Percentiles rank a stretch among this genome's conserved stretches.
These are phyloP conservation scores for Trichoderma aggressivum DNA, from an alignment of 2,329 filamentous ascomycete genomes.

Conservation along the genomic window DNA sequence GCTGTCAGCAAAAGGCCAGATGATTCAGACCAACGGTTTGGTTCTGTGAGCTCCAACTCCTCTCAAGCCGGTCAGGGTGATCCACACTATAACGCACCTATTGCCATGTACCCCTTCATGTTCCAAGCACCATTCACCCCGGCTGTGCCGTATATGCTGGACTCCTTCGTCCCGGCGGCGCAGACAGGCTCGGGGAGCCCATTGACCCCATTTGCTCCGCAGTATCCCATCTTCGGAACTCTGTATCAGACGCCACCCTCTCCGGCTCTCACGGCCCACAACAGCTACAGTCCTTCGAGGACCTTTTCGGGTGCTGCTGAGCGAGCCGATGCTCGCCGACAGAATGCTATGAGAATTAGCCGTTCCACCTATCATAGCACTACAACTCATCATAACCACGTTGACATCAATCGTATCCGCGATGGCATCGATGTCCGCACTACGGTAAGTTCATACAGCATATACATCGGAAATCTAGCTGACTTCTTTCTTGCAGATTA, in stretches of 20 bases:
- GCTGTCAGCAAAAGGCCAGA: conserved; percentile 19
- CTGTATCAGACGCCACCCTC: conserved; percentile 34
- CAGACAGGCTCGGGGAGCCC: conserved; percentile 23
- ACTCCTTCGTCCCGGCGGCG: conserved; percentile 24
- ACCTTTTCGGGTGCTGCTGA: conserved; percentile 33
- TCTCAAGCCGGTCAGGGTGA: conserved; percentile 17
- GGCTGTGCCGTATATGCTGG: conserved; percentile 30
- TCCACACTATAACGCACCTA: conserved; percentile 25
- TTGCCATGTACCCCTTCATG: conserved; percentile 35
- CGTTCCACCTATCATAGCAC: conserved; percentile 47
- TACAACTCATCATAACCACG: conserved; percentile 57
- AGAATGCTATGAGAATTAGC: conserved; percentile 46
- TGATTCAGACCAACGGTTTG: conserved; percentile 16
- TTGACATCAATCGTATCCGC: conserved; percentile 58
- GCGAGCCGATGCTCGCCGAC: conserved; percentile 43
- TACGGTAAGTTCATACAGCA: conserved; percentile 51
- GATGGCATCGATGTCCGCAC: conserved; percentile 71
- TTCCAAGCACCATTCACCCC: conserved; percentile 30
- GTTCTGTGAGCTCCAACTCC: conserved; percentile 2
- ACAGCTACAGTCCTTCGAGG: conserved; percentile 42
- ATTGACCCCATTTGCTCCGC: conserved; percentile 31
- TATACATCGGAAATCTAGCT: not conserved
- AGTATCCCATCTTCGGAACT: conserved; percentile 31
- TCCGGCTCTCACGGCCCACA: conserved; percentile 34
- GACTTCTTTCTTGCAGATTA: conserved; percentile 57